Evolutionary conservation across 176 grass and related monocot genomes (phyloP).

Genomic region (Avena insularis): DNA sequence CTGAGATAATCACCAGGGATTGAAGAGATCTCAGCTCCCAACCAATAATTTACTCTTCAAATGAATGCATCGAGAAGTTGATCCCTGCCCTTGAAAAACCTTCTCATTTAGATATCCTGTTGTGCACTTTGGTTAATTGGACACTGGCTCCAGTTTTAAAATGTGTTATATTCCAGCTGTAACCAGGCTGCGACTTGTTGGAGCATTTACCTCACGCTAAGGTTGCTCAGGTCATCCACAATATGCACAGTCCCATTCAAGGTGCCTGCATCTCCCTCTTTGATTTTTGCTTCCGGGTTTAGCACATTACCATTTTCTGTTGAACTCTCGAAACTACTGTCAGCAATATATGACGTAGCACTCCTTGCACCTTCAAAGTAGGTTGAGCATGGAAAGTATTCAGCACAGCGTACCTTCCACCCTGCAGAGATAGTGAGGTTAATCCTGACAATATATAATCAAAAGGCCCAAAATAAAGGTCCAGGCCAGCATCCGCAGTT

Average conservation of each 20-base stretch:
- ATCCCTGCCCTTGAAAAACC: constrained; percentile 17
- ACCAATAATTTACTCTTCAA: constrained; percentile 53
- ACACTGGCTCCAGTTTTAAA: constrained; percentile 39
- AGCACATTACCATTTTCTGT: constrained; percentile 81
- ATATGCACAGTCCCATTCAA: constrained; percentile 63
- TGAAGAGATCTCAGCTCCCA: constrained; percentile 46
- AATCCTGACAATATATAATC: constrained; percentile 31
- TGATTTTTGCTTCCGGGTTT: constrained; percentile 30
- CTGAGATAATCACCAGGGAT: constrained; percentile 41
- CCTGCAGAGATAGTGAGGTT: constrained; percentile 57
- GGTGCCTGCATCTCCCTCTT: constrained; percentile 37
- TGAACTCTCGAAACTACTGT: constrained; percentile 48
- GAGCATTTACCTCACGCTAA: constrained; percentile 63
- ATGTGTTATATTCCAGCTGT: constrained; percentile 43
- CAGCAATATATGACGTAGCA: constrained; percentile 45
- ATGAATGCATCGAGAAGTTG: constrained; percentile 33
- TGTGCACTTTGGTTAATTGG: constrained; percentile 34
- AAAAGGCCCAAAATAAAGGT: constrained; percentile 7
- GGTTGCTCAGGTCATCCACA: constrained; percentile 60
- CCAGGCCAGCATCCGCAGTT: background rate
- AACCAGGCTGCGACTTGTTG: constrained; percentile 29
- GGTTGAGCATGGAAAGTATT: constrained; percentile 89
- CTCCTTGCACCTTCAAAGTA: constrained; percentile 81
- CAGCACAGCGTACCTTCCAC: constrained; percentile 79
- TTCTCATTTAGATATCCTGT: constrained; percentile 15